Conservation (phyloP, 1,139 yeast species). For the Yamadazyma aaseri region DNA sequence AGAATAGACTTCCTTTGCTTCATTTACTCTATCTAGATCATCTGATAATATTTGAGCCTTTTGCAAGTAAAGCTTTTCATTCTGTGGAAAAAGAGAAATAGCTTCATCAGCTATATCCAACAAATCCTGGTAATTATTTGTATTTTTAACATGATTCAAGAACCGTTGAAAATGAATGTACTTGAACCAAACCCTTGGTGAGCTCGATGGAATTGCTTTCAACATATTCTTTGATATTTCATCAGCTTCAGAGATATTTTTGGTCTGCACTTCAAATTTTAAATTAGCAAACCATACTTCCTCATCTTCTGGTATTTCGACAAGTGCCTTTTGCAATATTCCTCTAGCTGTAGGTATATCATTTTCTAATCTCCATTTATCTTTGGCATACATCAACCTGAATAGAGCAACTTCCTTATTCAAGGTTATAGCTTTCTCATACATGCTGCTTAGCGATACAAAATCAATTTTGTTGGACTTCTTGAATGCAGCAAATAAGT, state of each 20-base stretch:
- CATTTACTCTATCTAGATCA: slow-evolving; percentile 21
- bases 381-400: slow-evolving; percentile 72
- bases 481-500: slow-evolving; percentile 48
- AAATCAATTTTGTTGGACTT: slow-evolving; percentile 7
- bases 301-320: slow-evolving; percentile 41
- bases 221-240: slow-evolving; percentile 43
- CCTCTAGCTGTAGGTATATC: slow-evolving; percentile 53
- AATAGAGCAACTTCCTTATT: slow-evolving; percentile 53
- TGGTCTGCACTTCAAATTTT: slow-evolving; percentile 54
- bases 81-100: slow-evolving; percentile 41
- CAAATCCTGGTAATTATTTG: slow-evolving; percentile 26
- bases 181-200: slow-evolving; percentile 61
- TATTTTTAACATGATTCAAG: slow-evolving; percentile 9
- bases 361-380: slow-evolving; percentile 50
- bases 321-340: slow-evolving; percentile 50
- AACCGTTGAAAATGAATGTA: slow-evolving; percentile 56
- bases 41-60: slow-evolving; percentile 50
- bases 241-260: slow-evolving; percentile 38
- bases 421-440: slow-evolving; percentile 48
- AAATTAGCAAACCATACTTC: slow-evolving; percentile 71
- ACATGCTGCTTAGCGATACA: slow-evolving; percentile 42
- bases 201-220: slow-evolving; percentile 26
- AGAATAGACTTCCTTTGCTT: slow-evolving; percentile 50
- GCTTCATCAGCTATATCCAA: slow-evolving; percentile 44
- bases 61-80: slow-evolving; percentile 55